A percentile compares a stretch with the other conserved stretches of the same genome.
Evolutionary conservation across 1,139 yeast species (phyloP).

Genomic region (Saccharomyces uvarum): DNA sequence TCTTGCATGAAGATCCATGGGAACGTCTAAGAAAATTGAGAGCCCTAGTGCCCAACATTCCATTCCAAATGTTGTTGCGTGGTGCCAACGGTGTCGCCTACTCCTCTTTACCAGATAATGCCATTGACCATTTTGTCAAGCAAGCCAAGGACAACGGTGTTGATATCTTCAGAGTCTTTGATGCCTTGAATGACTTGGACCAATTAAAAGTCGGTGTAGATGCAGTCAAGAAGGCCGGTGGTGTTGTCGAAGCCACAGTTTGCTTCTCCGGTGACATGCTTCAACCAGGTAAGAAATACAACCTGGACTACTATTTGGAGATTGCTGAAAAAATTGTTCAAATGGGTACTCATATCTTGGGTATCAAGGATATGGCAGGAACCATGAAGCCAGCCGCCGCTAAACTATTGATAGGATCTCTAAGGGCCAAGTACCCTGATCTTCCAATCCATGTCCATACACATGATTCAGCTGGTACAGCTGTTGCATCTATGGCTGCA

Average conservation of each 20-base stretch:
- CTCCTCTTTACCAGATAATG: slow-evolving; percentile 93
- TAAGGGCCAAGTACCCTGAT: slow-evolving; percentile 79
- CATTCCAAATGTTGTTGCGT: slow-evolving; percentile 95
- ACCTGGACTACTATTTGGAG: slow-evolving; percentile 74
- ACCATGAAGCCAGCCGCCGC: slow-evolving; percentile 94
- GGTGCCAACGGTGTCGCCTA: slow-evolving; percentile 99
- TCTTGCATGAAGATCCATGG: slow-evolving; percentile 97
- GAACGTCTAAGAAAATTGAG: slow-evolving; percentile 81
- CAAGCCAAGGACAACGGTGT: slow-evolving; percentile 94
- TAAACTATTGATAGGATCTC: slow-evolving; percentile 59
- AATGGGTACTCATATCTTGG: slow-evolving; percentile 92
- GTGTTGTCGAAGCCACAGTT: slow-evolving; percentile 94
- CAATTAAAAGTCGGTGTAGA: slow-evolving; percentile 94
- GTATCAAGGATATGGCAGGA: slow-evolving; percentile 99
- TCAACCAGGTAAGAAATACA: slow-evolving; percentile 86
- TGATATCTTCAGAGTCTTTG: slow-evolving; percentile 93
- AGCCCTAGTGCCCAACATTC: slow-evolving; percentile 87
- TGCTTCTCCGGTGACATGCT: slow-evolving; percentile 98
- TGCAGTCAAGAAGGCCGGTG: slow-evolving; percentile 95
- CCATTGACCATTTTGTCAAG: slow-evolving; percentile 87
- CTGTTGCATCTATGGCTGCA: slow-evolving; percentile 91
- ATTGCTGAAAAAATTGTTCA: slow-evolving; percentile 75
- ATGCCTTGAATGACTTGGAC: slow-evolving; percentile 90
- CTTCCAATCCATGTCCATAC: slow-evolving; percentile 96
- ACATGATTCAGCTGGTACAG: slow-evolving; percentile 98